Percentiles rank a stretch among this genome's conserved stretches.
phyloP scores from a whole-genome alignment of 805 yeast species.

The Teunomyces aglyptinius region DNA sequence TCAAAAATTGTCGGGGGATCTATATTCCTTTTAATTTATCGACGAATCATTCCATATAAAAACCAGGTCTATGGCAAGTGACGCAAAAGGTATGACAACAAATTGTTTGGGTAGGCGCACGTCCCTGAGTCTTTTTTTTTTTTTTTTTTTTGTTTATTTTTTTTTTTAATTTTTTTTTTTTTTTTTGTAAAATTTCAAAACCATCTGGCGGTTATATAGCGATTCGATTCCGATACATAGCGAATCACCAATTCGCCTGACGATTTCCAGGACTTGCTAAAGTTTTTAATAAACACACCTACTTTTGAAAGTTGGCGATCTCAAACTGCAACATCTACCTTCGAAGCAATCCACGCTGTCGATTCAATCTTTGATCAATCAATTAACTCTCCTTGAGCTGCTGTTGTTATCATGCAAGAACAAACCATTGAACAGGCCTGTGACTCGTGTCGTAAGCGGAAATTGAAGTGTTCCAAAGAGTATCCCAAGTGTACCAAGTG shows the following conservation, averaged over 20 bases:
- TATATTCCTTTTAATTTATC: neutral
- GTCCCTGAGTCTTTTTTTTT: neutral
- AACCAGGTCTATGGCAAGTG: neutral
- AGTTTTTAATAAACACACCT: too few species aligned
- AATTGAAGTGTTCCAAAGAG: conserved; percentile 78
- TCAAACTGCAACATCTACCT: too few species aligned
- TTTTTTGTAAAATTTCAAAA: too few species aligned
- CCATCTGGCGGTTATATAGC: conserved; percentile 5
- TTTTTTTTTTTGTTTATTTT: neutral
- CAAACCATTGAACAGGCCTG: conserved; percentile 58
- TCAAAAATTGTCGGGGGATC: neutral
- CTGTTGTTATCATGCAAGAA: neutral
- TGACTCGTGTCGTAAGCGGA: conserved; percentile 79
- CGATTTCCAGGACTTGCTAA: too few species aligned
- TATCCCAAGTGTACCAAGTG: conserved; percentile 77
- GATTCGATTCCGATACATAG: neutral
- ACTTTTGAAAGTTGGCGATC: too few species aligned
- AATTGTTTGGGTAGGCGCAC: conserved; percentile 1
- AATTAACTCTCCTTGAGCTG: too few species aligned
- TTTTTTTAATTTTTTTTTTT: neutral
- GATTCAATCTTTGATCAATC: too few species aligned
- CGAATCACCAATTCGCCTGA: neutral
- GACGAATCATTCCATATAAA: conserved; percentile 3
- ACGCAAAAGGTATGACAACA: conserved; percentile 3
- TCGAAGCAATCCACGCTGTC: too few species aligned